Evolutionary conservation across 495 filamentous ascomycete species (phyloP), one percentile per base, ranked within the genome.

Genomic region (Aspergillus ostianus): DNA sequence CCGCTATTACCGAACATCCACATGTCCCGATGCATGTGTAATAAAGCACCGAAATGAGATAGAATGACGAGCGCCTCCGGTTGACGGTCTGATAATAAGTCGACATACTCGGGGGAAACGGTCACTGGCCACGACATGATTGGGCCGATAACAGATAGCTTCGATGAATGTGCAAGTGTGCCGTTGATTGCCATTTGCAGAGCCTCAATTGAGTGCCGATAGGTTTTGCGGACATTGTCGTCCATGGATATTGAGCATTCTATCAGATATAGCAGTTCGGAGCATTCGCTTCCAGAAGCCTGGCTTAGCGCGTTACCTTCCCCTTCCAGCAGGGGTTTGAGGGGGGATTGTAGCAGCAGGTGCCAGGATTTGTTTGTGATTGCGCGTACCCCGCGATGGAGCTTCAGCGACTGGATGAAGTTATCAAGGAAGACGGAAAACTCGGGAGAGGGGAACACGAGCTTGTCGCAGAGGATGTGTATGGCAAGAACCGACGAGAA

Each of bases 1-100:
- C 77, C 78, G 2, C 74, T 63, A 49, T 68, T 55, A 4, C 76
- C 72, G 36, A 78, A 61, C 53, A 65, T 64, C 78, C 78, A 81
- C 55, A 62, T 70, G 12, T 62, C 30, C n/a, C 70, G 58, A 18
- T 62, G 57, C 15, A 58, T 57, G 60, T 79, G 67, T 41, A 79
- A 55, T 9, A 77, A 18, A n/a, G 76, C 60, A 0, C 70, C 64
- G 60, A 73, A 80, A 56, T 76, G 71, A 3, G 69, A 73, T n/a
- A 80, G 59, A 6, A 81, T 63, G 10, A 75, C 59, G n/a, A 81
- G 56, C 0, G 76, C 75, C 53, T 77, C 73, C 0, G 74, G 72
- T 29, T 58, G 55, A 27, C 67, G 59, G 41, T 64, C 49, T 9
- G 50, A 53, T 17, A 77, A 49, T 32, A 77, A 45, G 2, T 61